Percentiles rank a stretch among this genome's conserved stretches.
These are phyloP conservation scores for Aspergillus aculeatus DNA, from an alignment of 2,329 filamentous ascomycete species.

Conservation along the genomic window DNA sequence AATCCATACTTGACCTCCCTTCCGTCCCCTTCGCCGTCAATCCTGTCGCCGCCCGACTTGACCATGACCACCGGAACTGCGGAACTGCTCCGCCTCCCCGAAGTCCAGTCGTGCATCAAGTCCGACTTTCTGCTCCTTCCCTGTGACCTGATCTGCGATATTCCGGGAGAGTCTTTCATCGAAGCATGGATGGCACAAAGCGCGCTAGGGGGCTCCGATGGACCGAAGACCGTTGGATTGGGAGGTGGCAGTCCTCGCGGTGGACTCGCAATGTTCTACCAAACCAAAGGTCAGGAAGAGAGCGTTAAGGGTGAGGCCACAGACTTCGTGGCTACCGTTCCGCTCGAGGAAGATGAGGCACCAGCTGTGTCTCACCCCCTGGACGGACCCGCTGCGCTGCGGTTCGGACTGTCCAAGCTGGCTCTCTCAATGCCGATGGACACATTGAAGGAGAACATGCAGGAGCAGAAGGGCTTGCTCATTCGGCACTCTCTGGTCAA, in stretches of 20 bases:
- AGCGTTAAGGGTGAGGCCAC: slow-evolving; percentile 87
- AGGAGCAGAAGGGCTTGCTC: slow-evolving; percentile 65
- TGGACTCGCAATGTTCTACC: slow-evolving; percentile 86
- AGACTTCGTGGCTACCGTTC: slow-evolving; percentile 81
- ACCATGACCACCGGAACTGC: slow-evolving; percentile 86
- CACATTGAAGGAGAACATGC: slow-evolving; percentile 78
- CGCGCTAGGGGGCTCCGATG: slow-evolving; percentile 56
- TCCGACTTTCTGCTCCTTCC: slow-evolving; percentile 88
- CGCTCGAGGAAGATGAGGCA: slow-evolving; percentile 55
- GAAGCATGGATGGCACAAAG: slow-evolving; percentile 90
- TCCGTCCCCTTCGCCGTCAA: slow-evolving; percentile 56
- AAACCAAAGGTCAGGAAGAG: slow-evolving; percentile 70
- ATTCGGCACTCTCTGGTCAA: slow-evolving; percentile 74
- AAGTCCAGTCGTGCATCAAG: slow-evolving; percentile 74
- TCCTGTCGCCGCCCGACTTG: slow-evolving; percentile 73
- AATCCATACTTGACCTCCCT: slow-evolving; percentile 53
- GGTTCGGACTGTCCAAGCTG: slow-evolving; percentile 69
- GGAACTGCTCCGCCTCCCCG: slow-evolving; percentile 78
- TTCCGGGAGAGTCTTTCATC: slow-evolving; percentile 76
- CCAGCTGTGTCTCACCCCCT: slow-evolving; percentile 57
- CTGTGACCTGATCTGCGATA: slow-evolving; percentile 88
- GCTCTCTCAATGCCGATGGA: slow-evolving; percentile 87
- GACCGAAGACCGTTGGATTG: slow-evolving; percentile 48
- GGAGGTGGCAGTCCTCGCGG: slow-evolving; percentile 65
- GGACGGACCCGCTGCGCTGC: slow-evolving; percentile 57